phyloP scores from a whole-genome alignment of 225 moss, liverwort and hornwort species.

The Ulota crispa region DNA sequence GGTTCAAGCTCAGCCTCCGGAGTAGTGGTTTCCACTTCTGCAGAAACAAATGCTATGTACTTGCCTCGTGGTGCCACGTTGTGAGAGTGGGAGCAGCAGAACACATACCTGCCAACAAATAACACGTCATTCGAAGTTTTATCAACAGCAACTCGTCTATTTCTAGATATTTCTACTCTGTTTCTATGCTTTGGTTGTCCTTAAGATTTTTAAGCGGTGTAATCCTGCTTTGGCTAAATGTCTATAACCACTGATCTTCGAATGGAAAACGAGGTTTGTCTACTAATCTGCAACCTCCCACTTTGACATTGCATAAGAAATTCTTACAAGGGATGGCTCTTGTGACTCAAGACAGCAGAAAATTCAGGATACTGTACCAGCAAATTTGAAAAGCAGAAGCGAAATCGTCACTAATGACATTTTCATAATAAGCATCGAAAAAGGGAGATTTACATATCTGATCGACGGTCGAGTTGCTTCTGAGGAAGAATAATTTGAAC shows the following conservation, averaged over 20 bases:
- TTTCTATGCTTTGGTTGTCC: not conserved
- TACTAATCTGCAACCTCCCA: not conserved
- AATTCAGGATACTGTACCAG: not conserved
- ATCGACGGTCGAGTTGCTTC: slow-evolving; percentile 69
- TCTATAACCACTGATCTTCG: not conserved
- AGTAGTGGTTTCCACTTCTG: slow-evolving; percentile 68
- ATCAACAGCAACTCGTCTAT: not conserved
- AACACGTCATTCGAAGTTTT: not conserved
- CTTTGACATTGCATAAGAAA: not conserved
- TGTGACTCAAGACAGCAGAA: not conserved
- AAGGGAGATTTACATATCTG: slow-evolving; percentile 60
- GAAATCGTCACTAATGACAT: not conserved
- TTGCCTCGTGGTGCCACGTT: slow-evolving; percentile 74
- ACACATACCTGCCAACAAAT: slow-evolving; percentile 56
- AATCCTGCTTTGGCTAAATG: not conserved
- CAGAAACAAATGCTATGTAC: slow-evolving; percentile 79
- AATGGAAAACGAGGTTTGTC: not conserved
- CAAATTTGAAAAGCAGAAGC: not conserved
- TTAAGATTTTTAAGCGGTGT: not conserved
- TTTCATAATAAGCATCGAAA: not conserved
- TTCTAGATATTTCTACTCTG: not conserved
- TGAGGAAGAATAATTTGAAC: slow-evolving; percentile 72
- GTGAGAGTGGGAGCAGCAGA: slow-evolving; percentile 78
- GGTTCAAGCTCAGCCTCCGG: slow-evolving; percentile 75
- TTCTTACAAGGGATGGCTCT: not conserved